Percentiles rank a stretch among this genome's conserved stretches.
These are phyloP conservation scores for Fusarium caatingaense DNA, from an alignment of 2,329 filamentous ascomycete species.

Conservation along the genomic window DNA sequence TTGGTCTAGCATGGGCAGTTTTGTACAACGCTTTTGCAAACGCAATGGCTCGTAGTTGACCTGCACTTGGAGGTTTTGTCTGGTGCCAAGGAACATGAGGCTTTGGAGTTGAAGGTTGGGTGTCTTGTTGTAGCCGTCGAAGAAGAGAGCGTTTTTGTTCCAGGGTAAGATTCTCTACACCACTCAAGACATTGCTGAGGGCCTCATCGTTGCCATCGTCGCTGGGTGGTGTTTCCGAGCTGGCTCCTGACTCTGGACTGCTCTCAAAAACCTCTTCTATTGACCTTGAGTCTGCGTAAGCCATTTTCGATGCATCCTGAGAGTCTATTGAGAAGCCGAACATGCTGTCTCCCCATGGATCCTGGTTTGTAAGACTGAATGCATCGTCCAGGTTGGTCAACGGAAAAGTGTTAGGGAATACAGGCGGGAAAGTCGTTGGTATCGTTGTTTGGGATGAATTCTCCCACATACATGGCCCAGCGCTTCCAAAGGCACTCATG, in stretches of 20 bases:
- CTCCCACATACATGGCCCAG: neutral
- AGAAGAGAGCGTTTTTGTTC: constrained; percentile 41
- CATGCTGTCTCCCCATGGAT: constrained; percentile 4
- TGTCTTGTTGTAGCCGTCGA: constrained; percentile 37
- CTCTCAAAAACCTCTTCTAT: constrained; percentile 23
- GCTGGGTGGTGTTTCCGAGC: neutral
- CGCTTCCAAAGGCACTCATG: neutral
- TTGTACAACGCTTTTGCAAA: constrained; percentile 38
- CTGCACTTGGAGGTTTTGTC: constrained; percentile 16
- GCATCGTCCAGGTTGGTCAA: neutral
- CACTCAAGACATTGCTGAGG: constrained; percentile 28
- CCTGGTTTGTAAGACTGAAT: neutral
- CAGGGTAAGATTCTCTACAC: constrained; percentile 30
- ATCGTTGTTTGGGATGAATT: neutral
- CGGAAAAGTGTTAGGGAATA: neutral
- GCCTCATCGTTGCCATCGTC: constrained; percentile 5
- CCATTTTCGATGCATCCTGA: neutral
- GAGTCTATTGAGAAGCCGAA: neutral
- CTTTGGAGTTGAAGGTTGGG: neutral
- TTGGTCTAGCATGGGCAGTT: constrained; percentile 27
- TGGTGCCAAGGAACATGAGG: neutral
- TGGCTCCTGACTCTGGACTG: neutral
- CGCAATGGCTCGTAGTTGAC: constrained; percentile 36
- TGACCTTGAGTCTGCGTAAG: neutral
- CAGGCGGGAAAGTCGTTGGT: neutral